Evolutionary conservation across 148 eudicot species (phyloP).

Genomic region (Rhododendron mucronatum): DNA sequence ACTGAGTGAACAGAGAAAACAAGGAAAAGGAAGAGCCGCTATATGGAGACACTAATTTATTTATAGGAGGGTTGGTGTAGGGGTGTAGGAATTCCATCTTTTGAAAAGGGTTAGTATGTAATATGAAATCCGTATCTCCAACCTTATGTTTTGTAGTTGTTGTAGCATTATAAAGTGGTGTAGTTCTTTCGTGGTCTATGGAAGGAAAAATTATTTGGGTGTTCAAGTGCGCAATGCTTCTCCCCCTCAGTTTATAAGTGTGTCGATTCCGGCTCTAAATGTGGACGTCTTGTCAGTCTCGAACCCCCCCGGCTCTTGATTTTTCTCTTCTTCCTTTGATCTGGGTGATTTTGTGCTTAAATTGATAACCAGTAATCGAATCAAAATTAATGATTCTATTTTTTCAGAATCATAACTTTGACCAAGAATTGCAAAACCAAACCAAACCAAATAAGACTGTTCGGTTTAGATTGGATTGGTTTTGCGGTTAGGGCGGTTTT

Average conservation of each 20-base stretch:
- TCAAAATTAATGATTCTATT: too few relatives aligned
- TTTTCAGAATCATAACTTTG: too few relatives aligned
- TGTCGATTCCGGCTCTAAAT: neutral
- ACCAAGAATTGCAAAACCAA: too few relatives aligned
- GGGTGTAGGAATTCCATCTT: neutral
- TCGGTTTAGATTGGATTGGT: too few relatives aligned
- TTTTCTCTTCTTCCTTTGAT: neutral
- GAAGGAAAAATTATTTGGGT: neutral
- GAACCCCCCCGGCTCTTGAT: neutral
- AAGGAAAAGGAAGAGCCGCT: neutral
- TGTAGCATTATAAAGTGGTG: neutral
- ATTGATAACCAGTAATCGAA: too few relatives aligned
- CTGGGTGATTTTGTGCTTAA: neutral
- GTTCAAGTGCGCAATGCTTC: neutral
- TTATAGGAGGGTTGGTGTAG: neutral
- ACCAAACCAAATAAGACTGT: too few relatives aligned
- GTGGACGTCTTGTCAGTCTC: neutral
- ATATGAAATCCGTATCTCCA: neutral
- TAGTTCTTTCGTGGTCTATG: neutral
- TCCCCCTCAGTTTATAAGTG: neutral
- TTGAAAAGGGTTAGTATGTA: neutral
- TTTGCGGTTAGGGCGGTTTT: too few relatives aligned
- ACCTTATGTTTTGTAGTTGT: conserved; percentile 5
- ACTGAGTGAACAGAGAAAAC: neutral
- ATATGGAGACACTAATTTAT: neutral